Base-by-base conservation (phyloP, 2,329 filamentous ascomycete species). In the Hypoxylon sp. region DNA sequence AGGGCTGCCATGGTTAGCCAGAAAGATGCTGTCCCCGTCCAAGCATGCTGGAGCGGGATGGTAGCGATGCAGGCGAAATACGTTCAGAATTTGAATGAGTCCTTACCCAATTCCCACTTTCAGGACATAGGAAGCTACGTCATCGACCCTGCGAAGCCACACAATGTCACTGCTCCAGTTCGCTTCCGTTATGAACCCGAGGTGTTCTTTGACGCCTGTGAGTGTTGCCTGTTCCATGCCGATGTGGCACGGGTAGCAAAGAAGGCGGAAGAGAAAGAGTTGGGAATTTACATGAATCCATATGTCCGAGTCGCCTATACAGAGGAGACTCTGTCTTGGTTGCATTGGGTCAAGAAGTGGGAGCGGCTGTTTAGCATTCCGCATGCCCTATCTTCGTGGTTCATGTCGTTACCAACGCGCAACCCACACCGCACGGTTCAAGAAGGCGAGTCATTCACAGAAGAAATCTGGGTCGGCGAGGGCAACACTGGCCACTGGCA, bases 21-120 rank as follows among this genome's bases (percentile, higher is more conserved):
- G 60, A 84, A 77, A 38, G 88, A 90, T 70, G 87, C 90, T 0
- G 91, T 94, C 1, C 85, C 88, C 7, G 91, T 93, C 1, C 87
- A 86, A 72, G 90, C 89, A 69, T 94, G 92, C 79, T 94, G 91
- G 92, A 90, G 91, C 57, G 92, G 92, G 21, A 93, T 93, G 87
- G 89, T 88, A 2, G 87, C 87, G 1, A 90, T 90, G 78, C 85
- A 90, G 74, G 89, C 87, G 1, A 79, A 80, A 50, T 89, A 86
- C 77, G 86, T 91, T 50, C 86, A 89, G 72, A 79, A 82, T 69
- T 46, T 75, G 46, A 71, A 76, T 45, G 56, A 59, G 14, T 67
- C 71, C 11, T 71, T 81, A 30, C 79, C 80, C 7, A 61, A 65
- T 5, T 75, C 77, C 1, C 70, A 76, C 45, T 82, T 80, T 65